These are phyloP conservation scores for Puccinia novopanici DNA, from an alignment of 1,284 basidiomycete genomes.

Conservation along the genomic window DNA sequence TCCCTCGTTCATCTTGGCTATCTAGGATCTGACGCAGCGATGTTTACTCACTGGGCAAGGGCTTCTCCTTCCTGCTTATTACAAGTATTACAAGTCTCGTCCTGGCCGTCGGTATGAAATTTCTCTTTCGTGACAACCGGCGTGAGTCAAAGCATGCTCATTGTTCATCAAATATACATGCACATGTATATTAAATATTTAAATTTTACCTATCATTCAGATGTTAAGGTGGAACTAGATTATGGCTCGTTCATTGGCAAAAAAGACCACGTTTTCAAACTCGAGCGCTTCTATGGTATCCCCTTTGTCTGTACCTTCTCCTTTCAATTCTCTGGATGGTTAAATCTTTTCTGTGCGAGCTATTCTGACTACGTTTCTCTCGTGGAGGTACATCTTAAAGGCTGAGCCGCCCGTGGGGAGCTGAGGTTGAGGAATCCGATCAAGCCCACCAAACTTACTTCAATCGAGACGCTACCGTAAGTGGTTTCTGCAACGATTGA, in stretches of 20 bases:
- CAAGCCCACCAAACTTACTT: slow-evolving; percentile 27
- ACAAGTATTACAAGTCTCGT: neutral
- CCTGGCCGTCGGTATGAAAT: neutral
- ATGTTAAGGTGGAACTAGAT: slow-evolving; percentile 23
- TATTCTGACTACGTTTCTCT: neutral
- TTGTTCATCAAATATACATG: neutral
- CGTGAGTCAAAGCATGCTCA: neutral
- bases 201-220: neutral
- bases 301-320: slow-evolving; percentile 30
- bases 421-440: slow-evolving; percentile 39
- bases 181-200: too few species aligned
- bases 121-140: neutral
- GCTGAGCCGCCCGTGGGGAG: slow-evolving; percentile 40
- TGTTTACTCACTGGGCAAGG: slow-evolving; percentile 3
- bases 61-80: neutral
- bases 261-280: neutral
- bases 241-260: slow-evolving; percentile 48
- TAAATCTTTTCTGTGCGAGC: neutral
- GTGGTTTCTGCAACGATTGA: neutral
- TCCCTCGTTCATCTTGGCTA: neutral
- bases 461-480: slow-evolving; percentile 38
- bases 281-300: slow-evolving; percentile 48
- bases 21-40: neutral
- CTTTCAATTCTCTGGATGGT: neutral
- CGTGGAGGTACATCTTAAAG: neutral